Evolutionary conservation across 2,329 filamentous ascomycete genomes (phyloP).

Genomic region (Diaporthe sp.): DNA sequence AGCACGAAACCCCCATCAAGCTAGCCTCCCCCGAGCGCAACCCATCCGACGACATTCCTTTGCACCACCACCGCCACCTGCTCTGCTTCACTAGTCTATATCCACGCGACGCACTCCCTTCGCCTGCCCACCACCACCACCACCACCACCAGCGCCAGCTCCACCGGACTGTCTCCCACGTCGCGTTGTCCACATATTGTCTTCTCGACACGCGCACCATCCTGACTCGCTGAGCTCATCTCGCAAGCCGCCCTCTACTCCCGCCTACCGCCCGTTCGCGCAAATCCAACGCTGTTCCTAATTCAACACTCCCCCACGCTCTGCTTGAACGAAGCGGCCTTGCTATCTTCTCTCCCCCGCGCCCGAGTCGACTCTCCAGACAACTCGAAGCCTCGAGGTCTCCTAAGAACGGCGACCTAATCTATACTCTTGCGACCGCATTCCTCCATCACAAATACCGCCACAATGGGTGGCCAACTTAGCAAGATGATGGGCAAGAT

Average conservation of each 20-base stretch:
- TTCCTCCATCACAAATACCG: slow-evolving; percentile 37
- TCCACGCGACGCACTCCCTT: slow-evolving; percentile 24
- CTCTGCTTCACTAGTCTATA: slow-evolving; percentile 3
- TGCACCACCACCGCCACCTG: slow-evolving; percentile 1
- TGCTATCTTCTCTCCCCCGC: not conserved
- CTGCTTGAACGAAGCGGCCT: not conserved
- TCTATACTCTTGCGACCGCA: not conserved
- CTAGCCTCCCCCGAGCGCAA: slow-evolving; percentile 27
- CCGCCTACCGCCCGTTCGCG: slow-evolving; percentile 8
- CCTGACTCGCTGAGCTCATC: slow-evolving; percentile 14
- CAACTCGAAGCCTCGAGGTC: slow-evolving; percentile 14
- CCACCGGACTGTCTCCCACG: not conserved
- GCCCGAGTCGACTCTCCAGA: not conserved
- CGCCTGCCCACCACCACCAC: not conserved
- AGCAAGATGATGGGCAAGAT: slow-evolving; percentile 99
- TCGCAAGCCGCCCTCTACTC: not conserved
- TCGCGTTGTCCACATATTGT: not conserved
- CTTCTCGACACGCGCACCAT: slow-evolving; percentile 7
- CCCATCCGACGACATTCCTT: slow-evolving; percentile 30
- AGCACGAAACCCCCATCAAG: slow-evolving; percentile 15
- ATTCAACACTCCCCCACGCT: not conserved
- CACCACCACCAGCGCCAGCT: not conserved
- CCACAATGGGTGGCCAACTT: slow-evolving; percentile 90
- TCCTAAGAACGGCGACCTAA: not conserved
- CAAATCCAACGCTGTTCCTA: not conserved